phyloP scores from a whole-genome alignment of 2,329 filamentous ascomycete genomes.

The Spiromastix sp. region DNA sequence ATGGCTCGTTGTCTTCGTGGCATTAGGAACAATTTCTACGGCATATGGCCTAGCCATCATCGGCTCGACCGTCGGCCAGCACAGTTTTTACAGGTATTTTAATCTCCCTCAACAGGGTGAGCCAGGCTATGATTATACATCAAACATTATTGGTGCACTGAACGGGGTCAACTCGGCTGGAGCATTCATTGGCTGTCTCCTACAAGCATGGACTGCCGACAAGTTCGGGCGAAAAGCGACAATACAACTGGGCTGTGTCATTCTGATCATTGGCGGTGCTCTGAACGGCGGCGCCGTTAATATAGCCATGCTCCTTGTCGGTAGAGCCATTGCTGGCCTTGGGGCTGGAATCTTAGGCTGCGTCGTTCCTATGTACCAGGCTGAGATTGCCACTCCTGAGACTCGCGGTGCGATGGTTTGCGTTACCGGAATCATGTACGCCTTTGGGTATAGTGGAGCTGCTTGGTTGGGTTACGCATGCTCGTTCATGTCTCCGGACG shows the following conservation, averaged over 20 bases:
- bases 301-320: conserved; percentile 33
- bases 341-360: conserved; percentile 26
- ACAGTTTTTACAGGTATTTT: conserved; percentile 35
- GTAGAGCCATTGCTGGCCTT: conserved; percentile 27
- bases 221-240: neutral
- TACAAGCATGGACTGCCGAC: neutral
- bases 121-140: conserved; percentile 32
- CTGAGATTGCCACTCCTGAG: conserved; percentile 18
- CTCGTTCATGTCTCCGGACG: conserved; percentile 14
- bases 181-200: neutral
- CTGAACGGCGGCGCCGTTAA: conserved; percentile 14
- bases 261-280: neutral
- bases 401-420: conserved; percentile 17
- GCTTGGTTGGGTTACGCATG: conserved; percentile 19
- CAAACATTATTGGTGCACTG: conserved; percentile 11
- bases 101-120: conserved; percentile 27
- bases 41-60: conserved; percentile 29
- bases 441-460: conserved; percentile 15
- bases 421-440: conserved; percentile 19
- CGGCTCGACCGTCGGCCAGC: conserved; percentile 36
- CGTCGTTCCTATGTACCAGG: conserved; percentile 15
- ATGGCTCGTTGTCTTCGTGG: too few species aligned
- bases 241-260: neutral
- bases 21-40: too few species aligned
- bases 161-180: neutral